Percentiles rank a stretch among this genome's conserved stretches.
phyloP scores from a whole-genome alignment of 2,329 filamentous ascomycete species.

The Fusarium circinatum region DNA sequence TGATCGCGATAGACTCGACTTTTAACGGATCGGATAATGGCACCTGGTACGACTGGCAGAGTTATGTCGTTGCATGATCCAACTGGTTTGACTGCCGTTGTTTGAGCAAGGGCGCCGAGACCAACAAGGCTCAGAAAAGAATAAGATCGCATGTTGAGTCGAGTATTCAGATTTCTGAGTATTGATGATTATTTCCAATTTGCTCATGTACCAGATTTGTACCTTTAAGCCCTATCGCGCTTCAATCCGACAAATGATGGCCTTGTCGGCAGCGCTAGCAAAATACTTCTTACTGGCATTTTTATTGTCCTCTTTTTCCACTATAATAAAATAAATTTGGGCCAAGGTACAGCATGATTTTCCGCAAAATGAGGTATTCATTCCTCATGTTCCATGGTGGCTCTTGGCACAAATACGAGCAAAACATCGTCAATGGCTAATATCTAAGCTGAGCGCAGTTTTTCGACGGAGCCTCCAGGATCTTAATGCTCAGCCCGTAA shows the following conservation, averaged over 20 bases:
- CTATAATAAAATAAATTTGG: neutral
- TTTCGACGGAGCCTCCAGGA: neutral
- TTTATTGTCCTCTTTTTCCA: neutral
- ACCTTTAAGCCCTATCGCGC: neutral
- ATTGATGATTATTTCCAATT: neutral
- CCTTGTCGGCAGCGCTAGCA: neutral
- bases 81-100: neutral
- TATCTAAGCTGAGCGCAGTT: neutral
- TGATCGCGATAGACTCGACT: neutral
- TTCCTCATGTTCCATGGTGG: neutral
- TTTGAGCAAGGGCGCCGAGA: neutral
- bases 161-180: neutral
- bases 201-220: neutral
- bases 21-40: neutral
- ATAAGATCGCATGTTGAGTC: neutral
- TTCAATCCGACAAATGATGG: neutral
- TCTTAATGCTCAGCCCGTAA: rapidly evolving
- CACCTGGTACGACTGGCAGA: neutral
- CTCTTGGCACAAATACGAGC: neutral
- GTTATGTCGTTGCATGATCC: neutral
- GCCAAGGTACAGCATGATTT: neutral
- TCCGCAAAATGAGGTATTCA: neutral
- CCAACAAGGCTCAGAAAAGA: neutral
- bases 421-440: neutral
- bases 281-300: neutral